These are phyloP conservation scores for Macrolepiota fuliginosa DNA, from an alignment of 768 basidiomycete genomes.

Conservation along the genomic window DNA sequence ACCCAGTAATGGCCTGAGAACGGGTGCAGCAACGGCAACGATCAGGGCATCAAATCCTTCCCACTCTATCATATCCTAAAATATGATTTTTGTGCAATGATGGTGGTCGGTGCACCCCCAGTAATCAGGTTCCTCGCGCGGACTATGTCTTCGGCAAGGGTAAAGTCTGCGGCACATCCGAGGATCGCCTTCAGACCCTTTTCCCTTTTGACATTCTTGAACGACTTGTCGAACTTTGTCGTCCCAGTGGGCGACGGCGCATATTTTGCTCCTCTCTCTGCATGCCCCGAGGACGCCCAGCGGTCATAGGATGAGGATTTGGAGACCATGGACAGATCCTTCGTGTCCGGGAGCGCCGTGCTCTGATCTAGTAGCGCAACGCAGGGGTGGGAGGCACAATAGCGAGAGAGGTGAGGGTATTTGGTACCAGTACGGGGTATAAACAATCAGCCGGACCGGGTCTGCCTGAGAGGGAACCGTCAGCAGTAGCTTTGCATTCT, in stretches of 20 bases:
- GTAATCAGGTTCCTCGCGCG: too few species aligned
- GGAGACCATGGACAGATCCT: slow-evolving; percentile 35
- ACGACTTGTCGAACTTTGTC: slow-evolving; percentile 55
- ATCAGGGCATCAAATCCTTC: too few species aligned
- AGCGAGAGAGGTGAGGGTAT: slow-evolving; percentile 23
- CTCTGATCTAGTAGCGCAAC: slow-evolving; percentile 19
- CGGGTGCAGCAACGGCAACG: too few species aligned
- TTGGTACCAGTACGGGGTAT: not conserved
- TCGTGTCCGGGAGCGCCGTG: slow-evolving; percentile 25
- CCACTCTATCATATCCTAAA: too few species aligned
- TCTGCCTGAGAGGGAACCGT: not conserved
- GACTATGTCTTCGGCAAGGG: slow-evolving; percentile 65
- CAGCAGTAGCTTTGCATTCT: slow-evolving; percentile 21
- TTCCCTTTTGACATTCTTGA: slow-evolving; percentile 47
- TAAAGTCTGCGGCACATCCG: slow-evolving; percentile 60
- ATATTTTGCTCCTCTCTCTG: slow-evolving; percentile 71
- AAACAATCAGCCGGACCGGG: not conserved
- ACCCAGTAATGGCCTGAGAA: too few species aligned
- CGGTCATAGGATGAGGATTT: slow-evolving; percentile 74
- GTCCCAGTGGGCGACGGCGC: slow-evolving; percentile 67
- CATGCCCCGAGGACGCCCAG: too few species aligned
- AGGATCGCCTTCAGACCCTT: slow-evolving; percentile 35
- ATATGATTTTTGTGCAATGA: not conserved
- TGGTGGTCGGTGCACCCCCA: slow-evolving; percentile 48
- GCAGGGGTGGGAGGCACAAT: slow-evolving; percentile 24